These are phyloP conservation scores for Camelina laxa DNA, from an alignment of 345 rosid species.

Conservation along the genomic window DNA sequence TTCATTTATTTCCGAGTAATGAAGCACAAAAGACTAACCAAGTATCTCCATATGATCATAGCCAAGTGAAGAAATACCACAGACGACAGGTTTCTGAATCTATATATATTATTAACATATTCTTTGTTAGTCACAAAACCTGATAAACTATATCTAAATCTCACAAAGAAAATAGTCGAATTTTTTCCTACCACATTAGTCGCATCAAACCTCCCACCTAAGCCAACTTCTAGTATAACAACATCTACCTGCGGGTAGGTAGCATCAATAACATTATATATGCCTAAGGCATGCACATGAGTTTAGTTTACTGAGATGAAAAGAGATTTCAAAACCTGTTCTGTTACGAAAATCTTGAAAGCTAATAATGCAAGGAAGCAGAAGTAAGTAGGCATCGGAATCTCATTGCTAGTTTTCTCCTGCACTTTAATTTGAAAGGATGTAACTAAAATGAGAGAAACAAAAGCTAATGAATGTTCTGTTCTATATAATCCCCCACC, in stretches of 20 bases:
- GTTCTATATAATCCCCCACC: slow-evolving; percentile 47
- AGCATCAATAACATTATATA: slow-evolving; percentile 11
- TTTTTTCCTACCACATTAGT: slow-evolving; percentile 78
- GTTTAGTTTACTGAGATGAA: background rate
- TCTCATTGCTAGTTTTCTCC: slow-evolving; percentile 70
- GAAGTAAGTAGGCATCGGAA: slow-evolving; percentile 93
- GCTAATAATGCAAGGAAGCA: slow-evolving; percentile 91
- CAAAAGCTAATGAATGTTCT: background rate
- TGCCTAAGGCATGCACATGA: background rate
- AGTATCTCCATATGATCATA: slow-evolving; percentile 99
- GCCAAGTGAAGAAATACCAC: slow-evolving; percentile 93
- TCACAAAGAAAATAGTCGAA: background rate
- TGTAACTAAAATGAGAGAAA: slow-evolving; percentile 8
- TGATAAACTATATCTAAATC: background rate
- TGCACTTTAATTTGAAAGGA: slow-evolving; percentile 35
- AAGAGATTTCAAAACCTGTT: slow-evolving; percentile 62
- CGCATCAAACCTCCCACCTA: slow-evolving; percentile 91
- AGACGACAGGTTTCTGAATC: slow-evolving; percentile 82
- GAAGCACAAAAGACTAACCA: slow-evolving; percentile 62
- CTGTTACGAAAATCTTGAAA: slow-evolving; percentile 83
- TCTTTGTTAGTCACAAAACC: slow-evolving; percentile 12
- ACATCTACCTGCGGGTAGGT: slow-evolving; percentile 72
- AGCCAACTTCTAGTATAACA: slow-evolving; percentile 91
- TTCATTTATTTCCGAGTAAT: background rate
- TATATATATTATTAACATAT: slow-evolving; percentile 48